phyloP scores from a whole-genome alignment of 139 green algal genomes.

The Marvania coccoides region DNA sequence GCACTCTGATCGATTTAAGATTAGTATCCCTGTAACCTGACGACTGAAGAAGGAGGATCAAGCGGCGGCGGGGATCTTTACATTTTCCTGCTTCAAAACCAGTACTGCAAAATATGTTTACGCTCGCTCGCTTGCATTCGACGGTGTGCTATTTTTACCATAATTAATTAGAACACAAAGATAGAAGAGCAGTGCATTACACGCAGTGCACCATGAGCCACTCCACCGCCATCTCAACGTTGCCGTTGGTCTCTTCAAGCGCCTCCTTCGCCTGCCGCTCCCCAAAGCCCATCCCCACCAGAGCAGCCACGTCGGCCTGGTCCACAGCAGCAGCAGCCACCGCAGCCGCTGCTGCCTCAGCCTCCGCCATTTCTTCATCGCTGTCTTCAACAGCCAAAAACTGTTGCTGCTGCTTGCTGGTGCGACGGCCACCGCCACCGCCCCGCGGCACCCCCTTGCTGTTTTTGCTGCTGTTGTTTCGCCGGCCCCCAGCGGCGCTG shows the following conservation, averaged over 20 bases:
- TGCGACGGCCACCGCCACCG: not conserved
- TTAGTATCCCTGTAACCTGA: too few species aligned
- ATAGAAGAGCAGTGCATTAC: too few species aligned
- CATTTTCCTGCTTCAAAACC: too few species aligned
- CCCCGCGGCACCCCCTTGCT: not conserved
- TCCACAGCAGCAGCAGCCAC: not conserved
- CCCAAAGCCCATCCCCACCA: constrained; percentile 62
- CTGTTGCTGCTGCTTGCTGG: too few species aligned
- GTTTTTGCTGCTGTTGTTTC: not conserved
- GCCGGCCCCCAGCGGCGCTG: not conserved
- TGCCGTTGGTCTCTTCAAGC: constrained; percentile 45
- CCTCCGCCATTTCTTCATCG: not conserved
- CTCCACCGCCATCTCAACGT: constrained; percentile 48
- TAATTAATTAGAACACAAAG: too few species aligned
- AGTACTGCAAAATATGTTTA: too few species aligned
- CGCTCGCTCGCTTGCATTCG: too few species aligned
- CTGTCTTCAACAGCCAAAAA: not conserved
- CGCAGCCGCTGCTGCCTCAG: not conserved
- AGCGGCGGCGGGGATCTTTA: too few species aligned
- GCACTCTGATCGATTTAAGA: too few species aligned
- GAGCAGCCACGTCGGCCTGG: constrained; percentile 12
- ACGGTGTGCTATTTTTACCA: too few species aligned
- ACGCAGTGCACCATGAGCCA: constrained; percentile 49
- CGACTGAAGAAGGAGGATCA: too few species aligned
- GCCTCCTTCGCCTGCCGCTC: constrained; percentile 49